phyloP scores from a whole-genome alignment of 441 rosid species.

The Aquilaria agallochum region DNA sequence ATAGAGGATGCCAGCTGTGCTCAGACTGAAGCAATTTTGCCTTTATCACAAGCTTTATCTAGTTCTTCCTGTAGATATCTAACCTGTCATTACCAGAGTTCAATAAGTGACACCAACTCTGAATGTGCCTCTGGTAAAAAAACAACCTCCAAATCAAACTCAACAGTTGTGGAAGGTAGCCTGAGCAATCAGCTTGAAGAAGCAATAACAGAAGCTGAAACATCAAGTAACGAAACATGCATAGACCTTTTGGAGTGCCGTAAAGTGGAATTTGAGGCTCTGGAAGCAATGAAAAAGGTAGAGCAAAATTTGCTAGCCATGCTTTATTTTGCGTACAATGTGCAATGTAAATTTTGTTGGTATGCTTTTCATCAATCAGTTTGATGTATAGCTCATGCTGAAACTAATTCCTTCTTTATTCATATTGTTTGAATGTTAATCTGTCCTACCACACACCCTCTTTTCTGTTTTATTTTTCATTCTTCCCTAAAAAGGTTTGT shows the following conservation, averaged over 20 bases:
- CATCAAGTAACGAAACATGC: slow-evolving; percentile 26
- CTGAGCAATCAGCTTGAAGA: slow-evolving; percentile 26
- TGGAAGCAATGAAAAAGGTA: slow-evolving; percentile 53
- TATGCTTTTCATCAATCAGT: no score
- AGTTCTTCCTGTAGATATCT: slow-evolving; percentile 18
- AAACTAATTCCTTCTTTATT: no score
- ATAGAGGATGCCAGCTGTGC: slow-evolving; percentile 21
- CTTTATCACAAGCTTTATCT: slow-evolving; percentile 12
- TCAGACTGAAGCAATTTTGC: slow-evolving; percentile 24
- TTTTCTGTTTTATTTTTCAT: no score
- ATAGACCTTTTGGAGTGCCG: slow-evolving; percentile 27
- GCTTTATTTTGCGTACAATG: no score
- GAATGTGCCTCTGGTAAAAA: slow-evolving; percentile 26
- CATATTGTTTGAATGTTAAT: no score
- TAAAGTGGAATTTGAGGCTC: slow-evolving; percentile 39
- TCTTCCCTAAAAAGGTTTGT: no score
- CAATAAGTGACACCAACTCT: slow-evolving; percentile 22
- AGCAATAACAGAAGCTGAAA: slow-evolving; percentile 28
- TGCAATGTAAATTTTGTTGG: no score
- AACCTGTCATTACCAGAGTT: slow-evolving; percentile 14
- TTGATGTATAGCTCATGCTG: no score
- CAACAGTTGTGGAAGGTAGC: slow-evolving; percentile 29
- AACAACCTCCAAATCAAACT: slow-evolving; percentile 32
- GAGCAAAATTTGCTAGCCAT: not conserved
- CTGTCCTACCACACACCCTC: no score